Evolutionary conservation across 192 early-diverging fungal genomes (phyloP).

Genomic region (Backusella australiensis): DNA sequence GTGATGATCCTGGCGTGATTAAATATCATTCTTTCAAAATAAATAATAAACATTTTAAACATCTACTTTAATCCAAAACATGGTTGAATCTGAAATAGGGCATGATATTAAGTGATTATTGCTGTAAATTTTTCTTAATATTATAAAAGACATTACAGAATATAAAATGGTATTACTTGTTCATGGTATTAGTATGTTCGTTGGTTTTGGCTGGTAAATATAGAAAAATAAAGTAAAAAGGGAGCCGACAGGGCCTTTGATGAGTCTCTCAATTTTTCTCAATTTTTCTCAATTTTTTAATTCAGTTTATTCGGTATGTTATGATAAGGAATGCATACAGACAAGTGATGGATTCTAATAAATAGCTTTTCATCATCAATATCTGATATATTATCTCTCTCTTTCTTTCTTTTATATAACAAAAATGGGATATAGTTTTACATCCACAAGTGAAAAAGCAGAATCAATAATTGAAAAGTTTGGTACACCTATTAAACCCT

Average conservation of each 20-base stretch:
- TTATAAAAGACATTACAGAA: no score
- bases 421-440: conserved; percentile 9
- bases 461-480: conserved; percentile 57
- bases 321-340: background rate
- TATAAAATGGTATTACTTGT: no score
- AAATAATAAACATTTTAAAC: background rate
- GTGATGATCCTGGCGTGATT: background rate
- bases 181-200: no score
- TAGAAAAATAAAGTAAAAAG: no score
- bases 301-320: background rate
- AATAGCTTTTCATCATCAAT: background rate
- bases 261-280: background rate
- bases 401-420: background rate
- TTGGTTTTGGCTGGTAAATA: no score
- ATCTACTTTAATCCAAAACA: background rate
- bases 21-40: background rate
- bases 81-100: background rate
- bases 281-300: background rate
- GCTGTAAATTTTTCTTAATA: no score
- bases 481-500: conserved; percentile 80
- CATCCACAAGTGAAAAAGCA: background rate
- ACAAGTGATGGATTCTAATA: background rate
- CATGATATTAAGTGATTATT: background rate
- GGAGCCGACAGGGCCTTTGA: no score
- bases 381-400: background rate